Conservation (phyloP, 768 basidiomycete species). For the Clitopilus passeckerianus region DNA sequence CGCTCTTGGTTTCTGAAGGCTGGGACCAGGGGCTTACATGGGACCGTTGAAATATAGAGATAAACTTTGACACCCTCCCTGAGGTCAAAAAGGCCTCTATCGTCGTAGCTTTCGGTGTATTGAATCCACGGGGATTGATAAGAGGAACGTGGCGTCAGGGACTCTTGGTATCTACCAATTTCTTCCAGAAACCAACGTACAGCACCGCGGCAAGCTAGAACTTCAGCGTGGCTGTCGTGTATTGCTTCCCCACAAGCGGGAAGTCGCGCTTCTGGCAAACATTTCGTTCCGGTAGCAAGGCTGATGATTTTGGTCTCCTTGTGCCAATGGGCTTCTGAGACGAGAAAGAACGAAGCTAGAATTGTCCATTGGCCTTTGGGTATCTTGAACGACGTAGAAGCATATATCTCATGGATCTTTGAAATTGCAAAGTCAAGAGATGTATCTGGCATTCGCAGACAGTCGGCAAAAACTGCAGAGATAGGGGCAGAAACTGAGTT, state of each 20-base stretch:
- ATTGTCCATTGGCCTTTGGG: constrained; percentile 58
- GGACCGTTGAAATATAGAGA: constrained; percentile 67
- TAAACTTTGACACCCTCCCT: constrained; percentile 42
- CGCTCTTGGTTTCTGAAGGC: constrained; percentile 2
- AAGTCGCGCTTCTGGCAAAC: constrained; percentile 59
- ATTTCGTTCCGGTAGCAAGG: constrained; percentile 82
- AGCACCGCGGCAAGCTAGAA: constrained; percentile 79
- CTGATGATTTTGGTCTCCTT: constrained; percentile 50
- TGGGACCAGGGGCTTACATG: constrained; percentile 33
- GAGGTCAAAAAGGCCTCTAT: constrained; percentile 34
- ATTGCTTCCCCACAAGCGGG: constrained; percentile 70
- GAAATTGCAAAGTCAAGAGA: neutral
- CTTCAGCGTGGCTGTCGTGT: constrained; percentile 91
- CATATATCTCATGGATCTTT: constrained; percentile 37
- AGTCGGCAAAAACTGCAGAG: neutral
- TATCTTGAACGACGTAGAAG: constrained; percentile 42
- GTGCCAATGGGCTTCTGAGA: constrained; percentile 8
- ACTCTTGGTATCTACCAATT: constrained; percentile 30
- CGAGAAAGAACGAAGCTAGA: constrained; percentile 51
- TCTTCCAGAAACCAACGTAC: constrained; percentile 80
- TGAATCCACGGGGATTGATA: constrained; percentile 47
- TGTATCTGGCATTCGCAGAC: neutral
- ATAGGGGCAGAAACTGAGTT: neutral
- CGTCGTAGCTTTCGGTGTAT: constrained; percentile 18
- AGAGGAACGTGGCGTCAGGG: constrained; percentile 7